A percentile compares a stretch with the other conserved stretches of the same genome.
phyloP scores from a whole-genome alignment of 768 basidiomycete genomes.

The Kwoniella europaea region DNA sequence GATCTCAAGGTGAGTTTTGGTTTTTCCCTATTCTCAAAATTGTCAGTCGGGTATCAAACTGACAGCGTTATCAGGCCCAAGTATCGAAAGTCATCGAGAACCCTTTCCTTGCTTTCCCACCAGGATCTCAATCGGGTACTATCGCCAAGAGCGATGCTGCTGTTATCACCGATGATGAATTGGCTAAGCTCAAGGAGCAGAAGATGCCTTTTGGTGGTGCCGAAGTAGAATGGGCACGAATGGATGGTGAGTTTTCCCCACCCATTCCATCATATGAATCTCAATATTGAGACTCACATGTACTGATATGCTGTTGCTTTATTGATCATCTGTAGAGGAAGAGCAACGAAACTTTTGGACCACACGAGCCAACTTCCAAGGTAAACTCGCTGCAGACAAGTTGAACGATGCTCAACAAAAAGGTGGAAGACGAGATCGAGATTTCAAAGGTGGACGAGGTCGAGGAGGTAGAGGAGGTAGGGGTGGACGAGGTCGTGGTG shows the following conservation, averaged over 20 bases:
- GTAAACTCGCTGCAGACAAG: constrained; percentile 49
- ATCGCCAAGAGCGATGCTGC: constrained; percentile 48
- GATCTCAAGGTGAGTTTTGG: constrained; percentile 54
- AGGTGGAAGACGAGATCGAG: constrained; percentile 35
- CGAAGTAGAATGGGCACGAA: constrained; percentile 47
- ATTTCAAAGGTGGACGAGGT: constrained; percentile 42
- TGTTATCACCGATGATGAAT: constrained; percentile 49
- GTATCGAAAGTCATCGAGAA: constrained; percentile 41
- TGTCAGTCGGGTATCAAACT: not conserved
- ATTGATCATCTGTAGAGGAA: constrained; percentile 33
- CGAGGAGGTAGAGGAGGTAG: constrained; percentile 44
- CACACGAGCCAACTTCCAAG: constrained; percentile 56
- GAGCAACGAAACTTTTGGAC: constrained; percentile 57
- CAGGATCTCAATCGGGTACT: constrained; percentile 49
- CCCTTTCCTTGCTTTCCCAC: constrained; percentile 58
- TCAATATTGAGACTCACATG: constrained; percentile 1
- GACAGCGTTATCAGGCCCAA: constrained; percentile 32
- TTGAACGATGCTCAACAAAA: constrained; percentile 27
- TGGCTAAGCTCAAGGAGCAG: constrained; percentile 49
- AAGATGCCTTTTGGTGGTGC: constrained; percentile 51
- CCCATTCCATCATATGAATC: not conserved
- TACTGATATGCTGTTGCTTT: not conserved
- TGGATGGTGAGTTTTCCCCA: constrained; percentile 38
- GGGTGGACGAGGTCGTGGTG: constrained; percentile 35
- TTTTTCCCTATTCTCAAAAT: not conserved